phyloP scores from a whole-genome alignment of 2,329 filamentous ascomycete genomes.

The Zymoseptoria brevis region DNA sequence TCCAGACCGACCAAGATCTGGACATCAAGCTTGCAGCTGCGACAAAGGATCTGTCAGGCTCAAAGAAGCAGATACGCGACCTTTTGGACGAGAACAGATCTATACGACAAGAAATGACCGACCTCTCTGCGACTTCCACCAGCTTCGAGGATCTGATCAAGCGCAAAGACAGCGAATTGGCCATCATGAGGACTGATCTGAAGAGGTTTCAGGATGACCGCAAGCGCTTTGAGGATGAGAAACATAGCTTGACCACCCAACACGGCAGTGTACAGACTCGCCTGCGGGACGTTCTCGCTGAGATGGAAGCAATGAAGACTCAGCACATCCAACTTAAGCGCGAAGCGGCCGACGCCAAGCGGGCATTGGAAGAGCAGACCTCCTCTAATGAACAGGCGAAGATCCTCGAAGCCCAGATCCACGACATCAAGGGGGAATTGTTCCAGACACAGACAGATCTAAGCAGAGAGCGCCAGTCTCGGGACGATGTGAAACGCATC shows the following conservation, averaged over 20 bases:
- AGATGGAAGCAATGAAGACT: constrained; percentile 76
- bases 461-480: constrained; percentile 82
- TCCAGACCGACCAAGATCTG: constrained; percentile 80
- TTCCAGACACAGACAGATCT: constrained; percentile 81
- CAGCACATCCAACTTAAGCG: constrained; percentile 78
- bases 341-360: constrained; percentile 82
- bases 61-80: constrained; percentile 66
- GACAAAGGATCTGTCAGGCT: constrained; percentile 69
- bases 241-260: constrained; percentile 59
- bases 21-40: constrained; percentile 74
- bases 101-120: constrained; percentile 74
- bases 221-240: constrained; percentile 70
- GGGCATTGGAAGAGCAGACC: constrained; percentile 75
- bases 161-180: constrained; percentile 87
- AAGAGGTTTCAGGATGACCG: constrained; percentile 77
- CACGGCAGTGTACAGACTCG: constrained; percentile 70
- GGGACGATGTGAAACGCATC: constrained; percentile 86
- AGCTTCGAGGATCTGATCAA: constrained; percentile 91
- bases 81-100: constrained; percentile 72
- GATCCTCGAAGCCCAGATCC: constrained; percentile 77
- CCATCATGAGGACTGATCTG: constrained; percentile 74
- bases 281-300: constrained; percentile 77
- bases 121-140: constrained; percentile 83
- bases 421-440: constrained; percentile 76
- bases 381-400: constrained; percentile 86